Conservation (phyloP, 331 rosid genomes). For the Acacia concinna region DNA sequence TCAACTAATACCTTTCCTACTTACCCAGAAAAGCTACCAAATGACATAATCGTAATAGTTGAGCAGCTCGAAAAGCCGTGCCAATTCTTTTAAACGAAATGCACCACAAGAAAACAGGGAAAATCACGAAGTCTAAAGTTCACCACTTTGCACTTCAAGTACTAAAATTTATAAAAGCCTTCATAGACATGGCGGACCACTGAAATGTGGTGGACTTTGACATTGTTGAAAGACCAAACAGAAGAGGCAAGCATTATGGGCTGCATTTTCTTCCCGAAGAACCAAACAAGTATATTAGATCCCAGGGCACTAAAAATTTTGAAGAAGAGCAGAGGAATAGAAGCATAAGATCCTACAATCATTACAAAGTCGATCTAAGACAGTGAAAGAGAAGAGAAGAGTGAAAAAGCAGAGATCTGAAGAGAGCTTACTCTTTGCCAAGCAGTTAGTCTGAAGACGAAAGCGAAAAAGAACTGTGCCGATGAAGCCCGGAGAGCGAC, state of each 20-base stretch:
- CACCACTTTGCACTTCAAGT: background rate
- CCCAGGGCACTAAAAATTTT: background rate
- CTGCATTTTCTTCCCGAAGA: background rate
- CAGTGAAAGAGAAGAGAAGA: background rate
- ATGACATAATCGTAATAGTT: background rate
- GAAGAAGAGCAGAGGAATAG: background rate
- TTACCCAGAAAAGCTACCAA: background rate
- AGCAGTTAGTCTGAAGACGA: background rate
- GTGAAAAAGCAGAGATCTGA: background rate
- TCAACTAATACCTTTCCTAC: background rate
- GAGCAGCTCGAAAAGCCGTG: background rate
- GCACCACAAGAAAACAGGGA: background rate
- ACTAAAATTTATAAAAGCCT: background rate
- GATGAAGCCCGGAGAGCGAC: background rate
- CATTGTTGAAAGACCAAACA: background rate
- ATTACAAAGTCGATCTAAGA: background rate
- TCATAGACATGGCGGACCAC: background rate
- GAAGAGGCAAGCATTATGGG: background rate
- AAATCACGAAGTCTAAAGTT: background rate
- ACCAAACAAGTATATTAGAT: background rate
- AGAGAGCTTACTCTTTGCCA: background rate
- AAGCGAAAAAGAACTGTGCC: background rate
- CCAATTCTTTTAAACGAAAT: background rate
- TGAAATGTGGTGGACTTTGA: background rate
- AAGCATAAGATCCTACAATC: background rate